Evolutionary conservation across 306 rosid genomes (phyloP), one percentile per base, ranked within the genome.

Genomic region (Spatholobus suberectus): DNA sequence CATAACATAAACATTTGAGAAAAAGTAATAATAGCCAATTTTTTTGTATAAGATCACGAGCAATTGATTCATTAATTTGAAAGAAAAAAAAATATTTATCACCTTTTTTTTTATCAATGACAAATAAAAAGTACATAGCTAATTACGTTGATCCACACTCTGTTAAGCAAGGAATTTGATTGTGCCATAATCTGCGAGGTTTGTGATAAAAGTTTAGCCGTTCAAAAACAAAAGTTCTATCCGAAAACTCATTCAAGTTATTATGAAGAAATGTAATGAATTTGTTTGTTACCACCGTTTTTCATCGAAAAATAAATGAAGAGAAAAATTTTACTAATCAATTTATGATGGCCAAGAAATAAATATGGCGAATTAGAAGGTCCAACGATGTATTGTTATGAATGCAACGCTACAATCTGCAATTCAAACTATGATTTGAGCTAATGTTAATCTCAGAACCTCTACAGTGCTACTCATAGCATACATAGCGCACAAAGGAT

Each of bases 401-500:
- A 65, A 54, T 41, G 49, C 68, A 74, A 55, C 21, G 24, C 27
- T 58, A 24, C 65, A 75, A 17, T 59, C 43, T 81, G 18, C 70
- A 76, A 40, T 67, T 85, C 77, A 61, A 62, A 61, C 76, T 59
- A 83, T 24, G 61, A 54, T 15, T 70, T 29, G 10, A 12, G 55
- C 74, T 35, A 59, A 69, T 12, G 29, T 47, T 58, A 13, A 75
- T 14, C 34, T 75, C 32, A 32, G 35, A 83, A 76, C 23, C 70
- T 52, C 85, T 51, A 63, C 69, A 49, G 44, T 34, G n/a, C 14
- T 8, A 63, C 85, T 8, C 55, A 6, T 6, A 37, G 20, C 20
- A 20, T 23, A 27, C 73, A 77, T 47, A 15, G 37, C 24, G 23
- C 82, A 26, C 20, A 49, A 63, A 34, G 23, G 66, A 82, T 47